Evolutionary conservation across 1,139 yeast species (phyloP), one percentile per base, ranked within the genome.

Genomic region (Wickerhamiella infanticola): DNA sequence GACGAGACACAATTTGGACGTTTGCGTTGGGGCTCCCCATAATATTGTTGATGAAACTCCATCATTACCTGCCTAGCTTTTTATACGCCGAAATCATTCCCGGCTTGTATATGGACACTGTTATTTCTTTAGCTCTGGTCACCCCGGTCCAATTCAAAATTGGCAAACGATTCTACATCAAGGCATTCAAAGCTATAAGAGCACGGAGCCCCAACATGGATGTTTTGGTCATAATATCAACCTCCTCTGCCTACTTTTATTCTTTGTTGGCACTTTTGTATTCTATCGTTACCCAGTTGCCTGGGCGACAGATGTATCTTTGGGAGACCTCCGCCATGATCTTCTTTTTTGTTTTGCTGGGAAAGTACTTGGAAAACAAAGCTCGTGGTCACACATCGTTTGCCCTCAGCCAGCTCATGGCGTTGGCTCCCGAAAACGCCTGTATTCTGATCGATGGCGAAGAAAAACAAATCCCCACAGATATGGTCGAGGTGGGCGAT

Each of bases 361-460:
- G 98, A 3, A 88, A 90, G 63, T 82, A 84, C 73, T 68, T 88
- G 24, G 98, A 93, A 59, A 84, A 83, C 62, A 79, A 74, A 54
- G 98, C 98, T 2, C 86, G 90, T 59, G 94, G 98, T 4, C 86
- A 84, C 48, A 90, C 97, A 0, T 84, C 96, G 0, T 74, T 84
- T 1, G 94, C 97, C 0, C 69, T 93, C 42, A 81, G 95, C 0
- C 74, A 78, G 51, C 69, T 93, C 37, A 71, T 93, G 41, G 79
- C 90, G 3, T 67, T 90, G 48, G 75, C 94, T 1, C 97, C 98
- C 0, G 72, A 86, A 0, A 70, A 71, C 5, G 88, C 97, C 55
- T 67, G 72, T 0, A 77, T 85, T 35, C 69, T 81, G 4, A 52
- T 48, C 5, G 46, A 43, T 24, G 53, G 51, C 11, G 39, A 51